These are phyloP conservation scores for Mortierella sp. DNA, from an alignment of 371 early-diverging fungal species.

Conservation along the genomic window DNA sequence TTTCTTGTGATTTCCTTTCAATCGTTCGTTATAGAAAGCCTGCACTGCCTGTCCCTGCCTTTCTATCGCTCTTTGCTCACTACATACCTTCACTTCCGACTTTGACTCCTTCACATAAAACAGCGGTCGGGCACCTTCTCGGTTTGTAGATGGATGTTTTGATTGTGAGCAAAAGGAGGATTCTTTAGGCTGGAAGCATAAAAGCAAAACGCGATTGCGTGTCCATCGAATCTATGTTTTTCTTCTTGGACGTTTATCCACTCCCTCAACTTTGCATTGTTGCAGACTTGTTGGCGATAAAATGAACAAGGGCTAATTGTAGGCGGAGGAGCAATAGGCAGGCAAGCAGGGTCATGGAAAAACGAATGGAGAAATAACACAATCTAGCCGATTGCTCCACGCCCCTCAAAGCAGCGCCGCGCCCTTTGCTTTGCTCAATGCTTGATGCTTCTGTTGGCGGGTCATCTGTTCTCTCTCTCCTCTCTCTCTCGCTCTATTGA, in stretches of 20 bases:
- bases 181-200: neutral
- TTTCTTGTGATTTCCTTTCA: neutral
- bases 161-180: conserved; percentile 4
- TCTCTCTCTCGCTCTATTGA: neutral
- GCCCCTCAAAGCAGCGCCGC: no score
- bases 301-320: no score
- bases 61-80: neutral
- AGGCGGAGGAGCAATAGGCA: no score
- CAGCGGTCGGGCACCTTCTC: conserved; percentile 8
- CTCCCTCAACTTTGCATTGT: neutral
- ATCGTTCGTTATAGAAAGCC: no score
- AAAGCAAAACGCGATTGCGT: neutral
- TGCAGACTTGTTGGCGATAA: no score
- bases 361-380: no score
- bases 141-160: neutral
- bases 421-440: no score
- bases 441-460: no score
- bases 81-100: neutral
- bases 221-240: no score
- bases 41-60: neutral
- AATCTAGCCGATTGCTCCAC: no score
- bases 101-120: neutral
- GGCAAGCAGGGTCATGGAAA: no score
- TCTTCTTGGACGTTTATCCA: neutral
- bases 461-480: neutral